Conservation (phyloP, 768 basidiomycete genomes). For the Dendrothele bispora region DNA sequence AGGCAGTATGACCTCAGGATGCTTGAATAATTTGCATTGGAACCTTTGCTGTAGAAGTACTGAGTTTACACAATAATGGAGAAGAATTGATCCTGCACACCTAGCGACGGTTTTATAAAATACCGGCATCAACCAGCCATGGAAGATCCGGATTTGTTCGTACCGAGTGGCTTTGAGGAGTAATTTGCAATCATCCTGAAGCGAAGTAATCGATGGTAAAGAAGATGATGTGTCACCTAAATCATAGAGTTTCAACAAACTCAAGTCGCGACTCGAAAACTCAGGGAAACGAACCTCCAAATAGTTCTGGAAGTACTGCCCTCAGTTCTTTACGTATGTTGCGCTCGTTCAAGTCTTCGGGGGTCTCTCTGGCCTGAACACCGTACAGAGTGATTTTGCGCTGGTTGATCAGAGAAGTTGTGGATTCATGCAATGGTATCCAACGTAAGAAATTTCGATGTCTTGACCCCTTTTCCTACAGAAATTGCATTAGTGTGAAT, state of each 20-base stretch:
- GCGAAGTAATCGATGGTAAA: constrained; percentile 34
- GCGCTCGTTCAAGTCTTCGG: constrained; percentile 69
- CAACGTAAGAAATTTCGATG: constrained; percentile 70
- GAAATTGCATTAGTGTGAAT: not conserved
- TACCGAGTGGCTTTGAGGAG: constrained; percentile 62
- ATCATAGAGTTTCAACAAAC: constrained; percentile 5
- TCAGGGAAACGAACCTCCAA: constrained; percentile 47
- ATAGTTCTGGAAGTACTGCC: constrained; percentile 61
- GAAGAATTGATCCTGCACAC: constrained; percentile 31
- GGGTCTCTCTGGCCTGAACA: constrained; percentile 63
- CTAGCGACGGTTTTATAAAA: constrained; percentile 52
- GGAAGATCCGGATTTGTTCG: constrained; percentile 71
- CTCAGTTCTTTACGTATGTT: constrained; percentile 74
- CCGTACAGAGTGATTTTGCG: constrained; percentile 72
- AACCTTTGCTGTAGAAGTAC: constrained; percentile 14
- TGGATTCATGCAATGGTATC: constrained; percentile 67
- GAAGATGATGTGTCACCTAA: constrained; percentile 30
- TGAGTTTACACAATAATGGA: constrained; percentile 2
- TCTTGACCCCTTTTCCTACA: constrained; percentile 50
- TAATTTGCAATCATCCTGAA: constrained; percentile 43
- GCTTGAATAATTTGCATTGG: constrained; percentile 29
- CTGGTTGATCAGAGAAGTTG: constrained; percentile 62
- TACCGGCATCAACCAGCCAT: constrained; percentile 74
- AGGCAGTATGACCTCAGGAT: constrained; percentile 59
- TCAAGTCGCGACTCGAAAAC: not conserved